Percentiles rank a stretch among this genome's conserved stretches.
Evolutionary conservation across 106 monocot species (phyloP).

Genomic region (Allium sativum): DNA sequence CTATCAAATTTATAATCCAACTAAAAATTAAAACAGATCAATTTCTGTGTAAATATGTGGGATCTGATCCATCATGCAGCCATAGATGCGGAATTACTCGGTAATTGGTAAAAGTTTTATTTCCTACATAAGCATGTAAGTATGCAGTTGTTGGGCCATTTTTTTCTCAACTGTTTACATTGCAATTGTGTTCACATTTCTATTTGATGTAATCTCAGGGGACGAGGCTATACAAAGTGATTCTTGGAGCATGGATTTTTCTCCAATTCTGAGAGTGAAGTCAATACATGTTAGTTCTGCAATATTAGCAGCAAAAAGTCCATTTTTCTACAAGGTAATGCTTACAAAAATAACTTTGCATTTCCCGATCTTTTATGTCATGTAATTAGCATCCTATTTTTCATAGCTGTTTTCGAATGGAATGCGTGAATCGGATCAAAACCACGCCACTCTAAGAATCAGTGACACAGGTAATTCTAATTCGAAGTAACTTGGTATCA

Average conservation of each 20-base stretch:
- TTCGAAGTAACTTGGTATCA: background rate
- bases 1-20: too few species aligned
- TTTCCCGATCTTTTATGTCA: background rate
- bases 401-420: slow-evolving; percentile 68
- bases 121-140: too few species aligned
- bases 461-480: slow-evolving; percentile 45
- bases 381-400: background rate
- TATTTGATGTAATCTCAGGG: slow-evolving; percentile 4
- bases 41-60: too few species aligned
- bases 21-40: too few species aligned
- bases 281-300: slow-evolving; percentile 31
- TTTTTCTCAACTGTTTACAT: too few species aligned
- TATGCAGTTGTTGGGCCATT: too few species aligned
- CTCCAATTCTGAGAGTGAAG: slow-evolving; percentile 28
- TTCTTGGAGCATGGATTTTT: slow-evolving; percentile 46
- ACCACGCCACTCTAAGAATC: slow-evolving; percentile 58
- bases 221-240: slow-evolving; percentile 28
- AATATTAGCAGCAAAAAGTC: slow-evolving; percentile 35
- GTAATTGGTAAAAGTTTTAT: too few species aligned
- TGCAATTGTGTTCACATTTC: too few species aligned
- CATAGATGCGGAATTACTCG: too few species aligned
- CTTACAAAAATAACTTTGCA: background rate
- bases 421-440: slow-evolving; percentile 67
- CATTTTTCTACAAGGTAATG: slow-evolving; percentile 29
- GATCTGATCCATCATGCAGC: too few species aligned